Evolutionary conservation across 108 stramenopile genomes (phyloP).

Genomic region (Asterionellopsis glacialis): DNA sequence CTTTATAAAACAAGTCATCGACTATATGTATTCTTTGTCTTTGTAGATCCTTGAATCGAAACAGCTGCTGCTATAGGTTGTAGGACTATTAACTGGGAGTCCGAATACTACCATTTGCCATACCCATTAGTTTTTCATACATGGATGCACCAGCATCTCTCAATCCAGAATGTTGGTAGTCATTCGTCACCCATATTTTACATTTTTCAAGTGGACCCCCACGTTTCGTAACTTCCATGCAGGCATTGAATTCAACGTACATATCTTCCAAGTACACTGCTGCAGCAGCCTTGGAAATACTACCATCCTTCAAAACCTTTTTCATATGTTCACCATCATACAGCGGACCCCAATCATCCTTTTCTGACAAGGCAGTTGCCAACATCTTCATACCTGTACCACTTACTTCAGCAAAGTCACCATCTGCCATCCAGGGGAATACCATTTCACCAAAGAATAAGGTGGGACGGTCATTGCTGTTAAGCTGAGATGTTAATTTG

Average conservation of each 20-base stretch:
- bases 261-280: slow-evolving; percentile 90
- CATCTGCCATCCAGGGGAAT: slow-evolving; percentile 90
- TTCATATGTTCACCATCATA: slow-evolving; percentile 68
- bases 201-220: slow-evolving; percentile 63
- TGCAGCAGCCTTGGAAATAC: slow-evolving; percentile 55
- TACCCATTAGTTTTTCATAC: too few relatives aligned
- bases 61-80: too few relatives aligned
- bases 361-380: slow-evolving; percentile 64
- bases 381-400: slow-evolving; percentile 58
- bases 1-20: too few relatives aligned
- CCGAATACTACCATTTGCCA: too few relatives aligned
- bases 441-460: slow-evolving; percentile 92
- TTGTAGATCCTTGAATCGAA: too few relatives aligned
- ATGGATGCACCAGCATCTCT: slow-evolving; percentile 73
- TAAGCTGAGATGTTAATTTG: slow-evolving; percentile 26
- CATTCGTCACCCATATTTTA: slow-evolving; percentile 88
- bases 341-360: slow-evolving; percentile 75
- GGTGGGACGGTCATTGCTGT: slow-evolving; percentile 33
- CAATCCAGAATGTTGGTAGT: slow-evolving; percentile 91
- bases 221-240: slow-evolving; percentile 52
- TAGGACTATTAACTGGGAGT: too few relatives aligned
- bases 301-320: slow-evolving; percentile 25
- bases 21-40: too few relatives aligned
- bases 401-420: slow-evolving; percentile 73
- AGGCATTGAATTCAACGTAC: slow-evolving; percentile 88